Percentiles rank a stretch among this genome's conserved stretches.
Evolutionary conservation across 2,329 filamentous ascomycete species (phyloP).

Genomic region (Grosmannia penicillata): DNA sequence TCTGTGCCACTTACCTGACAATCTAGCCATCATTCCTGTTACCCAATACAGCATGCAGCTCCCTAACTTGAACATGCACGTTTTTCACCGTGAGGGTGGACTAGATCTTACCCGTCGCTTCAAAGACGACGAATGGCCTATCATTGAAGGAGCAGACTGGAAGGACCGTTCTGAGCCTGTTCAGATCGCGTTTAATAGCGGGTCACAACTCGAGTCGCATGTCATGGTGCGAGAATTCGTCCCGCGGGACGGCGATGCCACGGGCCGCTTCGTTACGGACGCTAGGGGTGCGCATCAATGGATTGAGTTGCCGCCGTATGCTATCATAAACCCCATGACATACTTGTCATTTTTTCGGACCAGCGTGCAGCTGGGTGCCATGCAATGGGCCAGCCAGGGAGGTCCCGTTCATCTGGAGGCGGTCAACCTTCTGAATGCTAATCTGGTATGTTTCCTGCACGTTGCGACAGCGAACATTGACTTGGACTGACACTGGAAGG

Average conservation of each 20-base stretch:
- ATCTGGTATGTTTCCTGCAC: conserved; percentile 4
- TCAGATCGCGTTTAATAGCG: conserved; percentile 6
- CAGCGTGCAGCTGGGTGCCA: not conserved
- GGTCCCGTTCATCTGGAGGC: conserved; percentile 8
- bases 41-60: too few species aligned
- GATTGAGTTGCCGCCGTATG: conserved; percentile 8
- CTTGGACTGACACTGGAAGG: conserved; percentile 1
- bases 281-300: conserved; percentile 4
- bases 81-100: conserved; percentile 10
- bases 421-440: conserved; percentile 3
- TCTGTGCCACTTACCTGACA: too few species aligned
- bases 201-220: not conserved
- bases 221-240: conserved; percentile 5
- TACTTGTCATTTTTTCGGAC: conserved; percentile 1
- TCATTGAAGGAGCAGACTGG: conserved; percentile 6
- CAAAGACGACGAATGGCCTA: conserved; percentile 2
- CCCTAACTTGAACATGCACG: conserved; percentile 3
- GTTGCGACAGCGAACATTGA: too few species aligned
- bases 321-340: conserved; percentile 1
- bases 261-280: conserved; percentile 8
- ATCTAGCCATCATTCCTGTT: too few species aligned
- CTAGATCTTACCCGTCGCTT: conserved; percentile 9
- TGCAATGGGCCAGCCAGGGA: conserved; percentile 4
- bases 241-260: conserved; percentile 7
- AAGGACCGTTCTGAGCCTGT: not conserved